Base-by-base conservation (phyloP, 495 filamentous ascomycete genomes). In the Hypoxylon intermedium region DNA sequence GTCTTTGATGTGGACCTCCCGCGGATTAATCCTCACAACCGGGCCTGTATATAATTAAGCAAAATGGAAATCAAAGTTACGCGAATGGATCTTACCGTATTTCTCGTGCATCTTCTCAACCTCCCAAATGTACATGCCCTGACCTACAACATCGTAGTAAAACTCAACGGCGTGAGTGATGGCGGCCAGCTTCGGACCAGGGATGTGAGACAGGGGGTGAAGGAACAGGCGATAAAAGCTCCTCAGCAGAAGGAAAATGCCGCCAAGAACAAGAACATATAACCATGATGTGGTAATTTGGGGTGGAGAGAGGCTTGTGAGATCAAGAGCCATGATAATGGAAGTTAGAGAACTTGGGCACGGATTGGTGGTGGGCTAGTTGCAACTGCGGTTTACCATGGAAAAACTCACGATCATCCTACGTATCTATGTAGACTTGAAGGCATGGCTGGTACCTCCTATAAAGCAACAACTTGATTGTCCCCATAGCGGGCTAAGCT, bases 101-200 rank as follows among this genome's bases (percentile, higher is more conserved):
- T 71, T 42, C 15, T 74, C 57, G 48, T 84, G 81, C 65, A 82
- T 65, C 13, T 76, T 37, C 9, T 67, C 47, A 16, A 81, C 74
- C 45, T 82, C 67, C 9, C 52, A 72, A 5, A 64, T 57, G 45
- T 74, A 82, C 40, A 64, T 55, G 18, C 80, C 77, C 13, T 50
- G 30, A 16, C 52, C 46, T 36, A 78, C 38, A 5, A 70, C 60
- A 60, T 82, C 78, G 53, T 73, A 77, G 63, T 82, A 82, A 34
- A 74, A 74, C 51, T 84, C 79, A 54, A 79, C 77, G 18, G 42
- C 68, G 15, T 49, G 33, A 0, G 73, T 79, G 1, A 74, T 34
- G 0, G 82, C 83, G 1, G 83, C 80, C 2, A 82, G 28, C 37
- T 67, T 76, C 1, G 77, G 76, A 2, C 79, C 78, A 2, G 79